A percentile compares a stretch with the other conserved stretches of the same genome.
Conservation (phyloP, 2,329 filamentous ascomycete genomes). For the Penicillium palitans region DNA sequence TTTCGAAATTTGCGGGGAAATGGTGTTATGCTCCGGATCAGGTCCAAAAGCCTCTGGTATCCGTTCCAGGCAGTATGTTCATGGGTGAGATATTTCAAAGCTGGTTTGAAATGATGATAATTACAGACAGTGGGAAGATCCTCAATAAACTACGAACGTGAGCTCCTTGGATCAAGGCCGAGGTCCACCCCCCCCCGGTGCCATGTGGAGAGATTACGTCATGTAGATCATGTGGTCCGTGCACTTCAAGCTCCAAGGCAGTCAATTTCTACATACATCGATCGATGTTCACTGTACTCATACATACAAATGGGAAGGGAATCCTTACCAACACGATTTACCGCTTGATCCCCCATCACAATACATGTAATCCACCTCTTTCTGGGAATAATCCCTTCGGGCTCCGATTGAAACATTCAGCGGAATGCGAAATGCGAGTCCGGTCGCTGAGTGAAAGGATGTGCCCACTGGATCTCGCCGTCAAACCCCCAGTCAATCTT, state of each 20-base stretch:
- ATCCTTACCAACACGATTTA: neutral
- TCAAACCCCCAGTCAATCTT: neutral
- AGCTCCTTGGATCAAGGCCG: conserved; percentile 11
- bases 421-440: neutral
- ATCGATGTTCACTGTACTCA: neutral
- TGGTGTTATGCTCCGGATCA: neutral
- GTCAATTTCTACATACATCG: neutral
- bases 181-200: conserved; percentile 5
- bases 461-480: neutral
- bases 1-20: neutral
- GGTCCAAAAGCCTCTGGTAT: neutral
- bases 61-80: neutral
- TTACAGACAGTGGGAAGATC: neutral
- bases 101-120: neutral
- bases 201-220: conserved; percentile 25
- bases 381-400: too few species aligned
- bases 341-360: neutral
- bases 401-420: neutral
- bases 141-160: conserved; percentile 16
- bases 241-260: neutral
- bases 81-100: neutral
- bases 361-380: neutral
- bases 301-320: neutral
- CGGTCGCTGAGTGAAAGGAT: neutral
- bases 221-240: conserved; percentile 24